Conservation (phyloP, 352 stramenopile genomes). For the Pythium utonaiense region DNA sequence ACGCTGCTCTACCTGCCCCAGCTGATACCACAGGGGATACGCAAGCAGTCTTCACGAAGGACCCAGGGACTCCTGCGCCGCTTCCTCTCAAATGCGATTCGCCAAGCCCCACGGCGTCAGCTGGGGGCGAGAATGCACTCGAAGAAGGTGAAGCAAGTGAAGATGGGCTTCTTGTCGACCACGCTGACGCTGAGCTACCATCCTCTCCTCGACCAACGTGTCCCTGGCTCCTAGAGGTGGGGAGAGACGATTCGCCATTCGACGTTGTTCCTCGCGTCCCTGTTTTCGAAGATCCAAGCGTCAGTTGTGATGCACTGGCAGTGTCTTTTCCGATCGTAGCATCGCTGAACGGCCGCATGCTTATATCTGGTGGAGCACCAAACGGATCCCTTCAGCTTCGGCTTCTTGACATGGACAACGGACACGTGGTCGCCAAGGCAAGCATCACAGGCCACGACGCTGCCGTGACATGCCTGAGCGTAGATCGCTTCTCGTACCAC, state of each 20-base stretch:
- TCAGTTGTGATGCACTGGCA: not conserved
- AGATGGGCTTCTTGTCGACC: not conserved
- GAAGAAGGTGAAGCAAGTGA: not conserved
- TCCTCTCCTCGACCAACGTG: conserved; percentile 23
- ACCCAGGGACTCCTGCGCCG: conserved; percentile 11
- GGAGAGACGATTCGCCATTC: conserved; percentile 69
- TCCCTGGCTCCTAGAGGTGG: conserved; percentile 67
- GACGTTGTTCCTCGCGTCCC: conserved; percentile 79
- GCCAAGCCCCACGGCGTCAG: not conserved
- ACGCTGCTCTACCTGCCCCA: not conserved
- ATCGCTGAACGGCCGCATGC: conserved; percentile 65
- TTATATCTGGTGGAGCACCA: conserved; percentile 66
- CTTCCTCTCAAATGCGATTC: not conserved
- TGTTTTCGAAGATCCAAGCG: conserved; percentile 51
- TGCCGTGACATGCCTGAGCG: conserved; percentile 64
- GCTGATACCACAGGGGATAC: not conserved
- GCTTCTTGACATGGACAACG: conserved; percentile 76
- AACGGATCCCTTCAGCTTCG: conserved; percentile 76
- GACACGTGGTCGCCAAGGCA: conserved; percentile 75
- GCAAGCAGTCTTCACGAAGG: not conserved
- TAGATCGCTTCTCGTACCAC: conserved; percentile 59
- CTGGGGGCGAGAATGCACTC: not conserved
- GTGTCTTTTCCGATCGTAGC: conserved; percentile 52
- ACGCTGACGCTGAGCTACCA: not conserved
- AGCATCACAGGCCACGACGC: conserved; percentile 73